Evolutionary conservation across 2,329 filamentous ascomycete genomes (phyloP).

Genomic region (Neonectria coccinea): DNA sequence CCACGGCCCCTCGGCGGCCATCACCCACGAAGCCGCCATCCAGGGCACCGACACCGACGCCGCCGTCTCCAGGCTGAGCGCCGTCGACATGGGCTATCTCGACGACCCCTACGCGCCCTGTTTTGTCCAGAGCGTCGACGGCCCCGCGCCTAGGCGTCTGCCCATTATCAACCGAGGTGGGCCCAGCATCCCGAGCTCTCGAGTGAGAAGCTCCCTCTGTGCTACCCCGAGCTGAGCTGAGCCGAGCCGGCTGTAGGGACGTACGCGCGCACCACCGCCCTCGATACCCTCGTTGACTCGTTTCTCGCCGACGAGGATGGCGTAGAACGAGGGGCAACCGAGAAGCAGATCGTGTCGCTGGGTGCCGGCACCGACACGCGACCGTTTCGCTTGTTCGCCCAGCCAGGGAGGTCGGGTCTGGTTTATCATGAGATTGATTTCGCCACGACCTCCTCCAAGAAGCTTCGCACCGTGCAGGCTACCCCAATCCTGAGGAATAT

Average conservation of each 20-base stretch:
- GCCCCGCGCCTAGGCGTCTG: slow-evolving; percentile 71
- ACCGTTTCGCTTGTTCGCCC: slow-evolving; percentile 77
- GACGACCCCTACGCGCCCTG: slow-evolving; percentile 80
- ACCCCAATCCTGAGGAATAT: slow-evolving; percentile 56
- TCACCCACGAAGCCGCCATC: slow-evolving; percentile 77
- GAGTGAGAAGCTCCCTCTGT: slow-evolving; percentile 6
- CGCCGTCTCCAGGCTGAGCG: slow-evolving; percentile 87
- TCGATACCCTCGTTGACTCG: slow-evolving; percentile 79
- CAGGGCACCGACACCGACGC: slow-evolving; percentile 94
- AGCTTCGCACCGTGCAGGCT: slow-evolving; percentile 67
- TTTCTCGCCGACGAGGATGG: slow-evolving; percentile 69
- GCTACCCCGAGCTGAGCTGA: slow-evolving; percentile 31
- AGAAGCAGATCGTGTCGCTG: slow-evolving; percentile 87
- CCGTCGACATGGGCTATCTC: slow-evolving; percentile 86
- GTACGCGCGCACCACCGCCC: slow-evolving; percentile 87
- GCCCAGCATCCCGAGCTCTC: slow-evolving; percentile 32
- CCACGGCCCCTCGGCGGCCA: slow-evolving; percentile 45
- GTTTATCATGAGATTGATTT: slow-evolving; percentile 96
- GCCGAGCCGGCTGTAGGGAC: slow-evolving; percentile 71
- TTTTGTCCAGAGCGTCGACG: slow-evolving; percentile 68
- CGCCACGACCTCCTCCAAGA: slow-evolving; percentile 75
- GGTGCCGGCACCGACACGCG: slow-evolving; percentile 95
- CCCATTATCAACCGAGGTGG: slow-evolving; percentile 95
- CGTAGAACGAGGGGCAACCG: slow-evolving; percentile 35
- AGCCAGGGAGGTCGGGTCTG: slow-evolving; percentile 57